These are phyloP conservation scores for Grosmannia huntii DNA, from an alignment of 2,329 filamentous ascomycete species.

Conservation along the genomic window DNA sequence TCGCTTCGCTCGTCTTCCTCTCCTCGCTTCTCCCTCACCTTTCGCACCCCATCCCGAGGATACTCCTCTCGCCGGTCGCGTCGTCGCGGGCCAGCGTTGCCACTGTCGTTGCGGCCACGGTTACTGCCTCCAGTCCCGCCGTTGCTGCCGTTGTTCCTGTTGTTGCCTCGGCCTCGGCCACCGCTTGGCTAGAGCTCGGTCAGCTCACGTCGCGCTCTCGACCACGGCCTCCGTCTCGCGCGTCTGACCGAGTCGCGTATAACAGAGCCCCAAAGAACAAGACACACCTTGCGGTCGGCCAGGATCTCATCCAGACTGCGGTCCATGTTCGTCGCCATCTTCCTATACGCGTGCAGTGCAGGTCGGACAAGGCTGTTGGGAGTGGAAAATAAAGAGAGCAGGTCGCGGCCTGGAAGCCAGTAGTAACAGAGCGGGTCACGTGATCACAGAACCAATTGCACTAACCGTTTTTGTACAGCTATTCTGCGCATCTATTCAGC, in stretches of 20 bases:
- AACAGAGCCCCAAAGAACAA: not conserved
- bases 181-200: not conserved
- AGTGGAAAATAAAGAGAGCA: not conserved
- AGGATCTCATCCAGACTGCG: constrained; percentile 45
- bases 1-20: not conserved
- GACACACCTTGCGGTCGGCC: constrained; percentile 26
- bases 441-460: not conserved
- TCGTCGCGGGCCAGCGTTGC: constrained; percentile 17
- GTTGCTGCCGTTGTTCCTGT: constrained; percentile 13
- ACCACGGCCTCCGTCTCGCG: not conserved
- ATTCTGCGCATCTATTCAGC: constrained; percentile 2
- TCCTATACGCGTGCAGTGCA: not conserved
- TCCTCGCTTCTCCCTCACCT: constrained; percentile 49
- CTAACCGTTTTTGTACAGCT: constrained; percentile 11
- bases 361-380: not conserved
- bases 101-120: constrained; percentile 6
- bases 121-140: not conserved
- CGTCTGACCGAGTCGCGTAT: too few relatives aligned
- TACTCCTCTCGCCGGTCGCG: constrained; percentile 29
- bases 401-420: not conserved
- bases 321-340: constrained; percentile 26
- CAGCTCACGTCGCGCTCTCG: not conserved
- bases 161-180: constrained; percentile 22
- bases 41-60: constrained; percentile 79
- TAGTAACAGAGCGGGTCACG: not conserved